phyloP scores from a whole-genome alignment of 768 basidiomycete genomes.

The Trametes elegans region DNA sequence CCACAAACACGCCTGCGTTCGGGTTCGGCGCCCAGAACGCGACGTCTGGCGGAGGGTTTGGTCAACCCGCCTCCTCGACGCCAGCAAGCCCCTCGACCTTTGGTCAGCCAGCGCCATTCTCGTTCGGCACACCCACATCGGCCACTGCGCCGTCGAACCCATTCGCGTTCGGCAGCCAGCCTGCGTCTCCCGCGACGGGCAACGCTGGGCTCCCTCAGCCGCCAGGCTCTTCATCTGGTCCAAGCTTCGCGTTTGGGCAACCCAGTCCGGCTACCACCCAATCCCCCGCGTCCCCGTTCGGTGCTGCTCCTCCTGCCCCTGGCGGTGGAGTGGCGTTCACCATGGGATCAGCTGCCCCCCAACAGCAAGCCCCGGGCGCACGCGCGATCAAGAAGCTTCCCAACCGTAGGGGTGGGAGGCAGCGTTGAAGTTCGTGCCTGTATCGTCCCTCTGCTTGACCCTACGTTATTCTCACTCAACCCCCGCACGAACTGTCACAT shows the following conservation, averaged over 20 bases:
- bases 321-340: slow-evolving; percentile 27
- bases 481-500: slow-evolving; percentile 8
- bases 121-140: slow-evolving; percentile 29
- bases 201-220: slow-evolving; percentile 25
- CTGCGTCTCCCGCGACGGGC: slow-evolving; percentile 32
- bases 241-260: slow-evolving; percentile 27
- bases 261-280: slow-evolving; percentile 17
- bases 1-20: slow-evolving; percentile 22
- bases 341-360: slow-evolving; percentile 29
- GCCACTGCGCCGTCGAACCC: slow-evolving; percentile 31
- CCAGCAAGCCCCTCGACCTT: slow-evolving; percentile 30
- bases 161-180: slow-evolving; percentile 32
- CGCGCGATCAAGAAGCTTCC: slow-evolving; percentile 34
- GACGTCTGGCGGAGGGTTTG: slow-evolving; percentile 23
- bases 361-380: slow-evolving; percentile 17
- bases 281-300: slow-evolving; percentile 29
- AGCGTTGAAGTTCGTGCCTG: too few relatives aligned
- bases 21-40: slow-evolving; percentile 24
- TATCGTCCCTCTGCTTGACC: too few relatives aligned
- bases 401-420: slow-evolving; percentile 30
- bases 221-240: slow-evolving; percentile 13
- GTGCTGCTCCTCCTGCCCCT: slow-evolving; percentile 21
- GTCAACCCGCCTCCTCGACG: slow-evolving; percentile 26
- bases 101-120: slow-evolving; percentile 26
- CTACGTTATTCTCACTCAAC: slow-evolving; percentile 12